Base-by-base conservation (phyloP, 768 basidiomycete species). In the Calocera cornea region DNA sequence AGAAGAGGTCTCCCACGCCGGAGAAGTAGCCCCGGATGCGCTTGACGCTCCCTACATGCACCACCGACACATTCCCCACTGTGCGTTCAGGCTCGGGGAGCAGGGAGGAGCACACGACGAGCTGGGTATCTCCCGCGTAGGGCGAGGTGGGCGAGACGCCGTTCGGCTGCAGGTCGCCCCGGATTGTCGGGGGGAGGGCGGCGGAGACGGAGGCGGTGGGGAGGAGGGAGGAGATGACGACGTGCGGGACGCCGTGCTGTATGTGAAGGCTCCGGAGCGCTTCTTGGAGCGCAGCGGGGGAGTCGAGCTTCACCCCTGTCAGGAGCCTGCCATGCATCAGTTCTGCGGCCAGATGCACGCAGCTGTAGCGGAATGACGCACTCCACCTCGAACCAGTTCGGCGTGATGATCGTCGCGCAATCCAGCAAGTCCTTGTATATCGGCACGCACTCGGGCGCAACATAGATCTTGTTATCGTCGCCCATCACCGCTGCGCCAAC, bases 341-440 rank as follows among this genome's bases (percentile, higher is more conserved):
- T 12, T 44, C 17, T 41, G 19, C 14, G 10, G 19, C 12, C 10
- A 34, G 10, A 22, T 27, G 29, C 22, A 34, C 36, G 31, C 44
- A 34, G 41, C 3, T n/a, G n/a, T n/a, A n/a, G 44, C 36, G 11
- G 34, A 27, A 50, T 44, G 16, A 76, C 87, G 76, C 74, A 95
- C 93, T 98, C 95, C 69, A 89, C 90, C 79, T 99, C 97, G 72
- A 94, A 99, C 85, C 94, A 97, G 74, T 99, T 99, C 0, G 97
- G 97, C 0, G 97, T 93, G 70, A 97, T 97, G 63, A 97, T 86
- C 0, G 90, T 90, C 1, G 97, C 88, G n/a, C 86, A 78, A n/a
- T 85, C 80, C 0, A 95, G 80, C 10, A 80, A 72, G 44, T 81
- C 78, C 54, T 86, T 84, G 79, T 99, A 98, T 41, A 92, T 82